Base-by-base conservation (phyloP, 106 monocot species). In the Acanthochlamys bracteata region DNA sequence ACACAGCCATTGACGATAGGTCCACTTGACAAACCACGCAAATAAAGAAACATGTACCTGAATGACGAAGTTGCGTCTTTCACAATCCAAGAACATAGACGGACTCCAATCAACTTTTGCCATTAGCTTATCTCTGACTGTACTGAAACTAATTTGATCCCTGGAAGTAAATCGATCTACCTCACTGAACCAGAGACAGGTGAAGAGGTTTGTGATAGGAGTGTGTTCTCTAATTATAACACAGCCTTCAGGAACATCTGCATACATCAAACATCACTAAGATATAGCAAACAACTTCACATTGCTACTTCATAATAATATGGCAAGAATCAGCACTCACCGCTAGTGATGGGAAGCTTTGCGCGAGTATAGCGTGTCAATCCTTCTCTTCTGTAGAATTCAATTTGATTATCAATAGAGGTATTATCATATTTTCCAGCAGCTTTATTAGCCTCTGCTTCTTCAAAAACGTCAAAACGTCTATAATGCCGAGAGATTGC, bases 191-290 rank as follows among this genome's bases (percentile, higher is more conserved):
- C 96, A 98, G 39, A 98, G 78, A 74, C 96, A 98, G 15, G 90
- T 91, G 83, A 98, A 98, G 40, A 91, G 78, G 70, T 92, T 91
- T 43, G 91, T 91, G 14, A 98, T 85, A 4, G 91, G 96, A 14
- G 67, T 83, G 56, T 98, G 96, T 66, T 98, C 91, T 80, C 69
- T 84, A n/a, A 98, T 83, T 58, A 98, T 91, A 24, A 98, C 96
- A 69, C 96, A 98, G 19, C 91, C 96, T 85, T 98, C 96, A 55
- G 96, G 96, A 24, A 91, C 91, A 85, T 98, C 91, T 98, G 76
- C 66, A 68, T 11, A 69, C 25, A 0, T 42, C 16, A 22, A 43
- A 63, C 47, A 56, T n/a, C 10, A 61, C 25, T 10, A 15, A 55
- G 17, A 55, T 25, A 49, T 11, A 67, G 42, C 49, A 46, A 51